Evolutionary conservation across 805 yeast genomes (phyloP).

Genomic region (Wickerhamiella sorbophila): DNA sequence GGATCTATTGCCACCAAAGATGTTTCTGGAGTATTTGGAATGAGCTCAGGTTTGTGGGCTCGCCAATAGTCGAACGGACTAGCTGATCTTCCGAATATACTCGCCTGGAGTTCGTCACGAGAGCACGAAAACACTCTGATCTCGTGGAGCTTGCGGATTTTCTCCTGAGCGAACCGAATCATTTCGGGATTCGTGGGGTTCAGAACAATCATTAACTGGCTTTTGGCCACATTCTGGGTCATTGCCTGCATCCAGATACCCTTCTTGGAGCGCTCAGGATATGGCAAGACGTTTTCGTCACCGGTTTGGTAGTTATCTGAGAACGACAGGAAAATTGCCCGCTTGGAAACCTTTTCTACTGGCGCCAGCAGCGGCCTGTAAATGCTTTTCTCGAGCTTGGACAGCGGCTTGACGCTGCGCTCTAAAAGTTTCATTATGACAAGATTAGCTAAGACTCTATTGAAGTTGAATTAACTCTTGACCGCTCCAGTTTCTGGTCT

Average conservation of each 20-base stretch:
- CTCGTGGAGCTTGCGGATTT: conserved; percentile 8
- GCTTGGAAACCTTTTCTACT: background rate
- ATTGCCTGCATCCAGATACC: conserved; percentile 12
- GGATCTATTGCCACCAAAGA: background rate
- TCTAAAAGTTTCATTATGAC: conserved; percentile 8
- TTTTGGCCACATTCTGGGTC: conserved; percentile 4
- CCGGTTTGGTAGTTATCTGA: conserved; percentile 8
- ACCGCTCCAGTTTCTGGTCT: background rate
- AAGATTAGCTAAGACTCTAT: background rate
- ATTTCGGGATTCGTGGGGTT: conserved; percentile 2
- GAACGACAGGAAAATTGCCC: conserved; percentile 7
- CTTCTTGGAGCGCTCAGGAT: conserved; percentile 12
- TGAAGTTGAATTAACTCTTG: background rate
- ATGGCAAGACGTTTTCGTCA: conserved; percentile 16
- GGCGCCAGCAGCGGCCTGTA: conserved; percentile 8
- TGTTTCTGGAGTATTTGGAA: background rate
- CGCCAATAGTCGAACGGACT: conserved; percentile 13
- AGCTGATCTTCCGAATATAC: conserved; percentile 4
- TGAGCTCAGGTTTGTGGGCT: background rate
- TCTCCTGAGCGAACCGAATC: conserved; percentile 6
- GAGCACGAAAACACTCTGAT: conserved; percentile 5
- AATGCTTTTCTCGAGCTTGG: conserved; percentile 8
- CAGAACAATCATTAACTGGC: conserved; percentile 2
- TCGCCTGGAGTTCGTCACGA: conserved; percentile 8
- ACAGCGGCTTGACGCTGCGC: conserved; percentile 7